A percentile compares a stretch with the other conserved stretches of the same genome.
phyloP scores from a whole-genome alignment of 441 rosid species.

The Erysimum cheiri region DNA sequence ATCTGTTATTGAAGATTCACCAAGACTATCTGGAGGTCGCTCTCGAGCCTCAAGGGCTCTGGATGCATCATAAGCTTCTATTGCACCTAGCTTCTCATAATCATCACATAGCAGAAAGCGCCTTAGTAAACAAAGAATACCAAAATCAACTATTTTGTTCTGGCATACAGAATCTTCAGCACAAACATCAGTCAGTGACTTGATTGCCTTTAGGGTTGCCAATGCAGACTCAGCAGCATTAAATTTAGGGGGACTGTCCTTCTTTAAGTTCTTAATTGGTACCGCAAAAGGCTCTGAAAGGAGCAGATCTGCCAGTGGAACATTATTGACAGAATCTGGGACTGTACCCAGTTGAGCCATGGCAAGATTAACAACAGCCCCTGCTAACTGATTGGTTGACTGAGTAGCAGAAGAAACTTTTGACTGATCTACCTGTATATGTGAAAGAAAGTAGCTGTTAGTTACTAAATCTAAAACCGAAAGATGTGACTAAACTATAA shows the following conservation, averaged over 20 bases:
- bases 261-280: constrained; percentile 71
- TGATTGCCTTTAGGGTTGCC: constrained; percentile 87
- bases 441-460: constrained; percentile 45
- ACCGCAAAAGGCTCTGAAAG: constrained; percentile 83
- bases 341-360: constrained; percentile 59
- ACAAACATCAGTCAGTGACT: constrained; percentile 85
- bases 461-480: constrained; percentile 24
- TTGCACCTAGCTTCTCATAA: constrained; percentile 89
- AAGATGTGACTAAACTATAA: constrained; percentile 21
- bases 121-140: constrained; percentile 83
- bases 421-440: constrained; percentile 83
- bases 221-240: constrained; percentile 88
- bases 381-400: constrained; percentile 74
- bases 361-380: constrained; percentile 83
- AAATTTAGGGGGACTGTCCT: constrained; percentile 64
- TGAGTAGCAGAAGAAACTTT: constrained; percentile 71
- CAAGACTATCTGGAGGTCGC: constrained; percentile 48
- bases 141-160: constrained; percentile 68
- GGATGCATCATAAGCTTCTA: constrained; percentile 95
- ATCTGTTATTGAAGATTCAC: constrained; percentile 53
- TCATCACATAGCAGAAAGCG: constrained; percentile 86
- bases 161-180: constrained; percentile 71
- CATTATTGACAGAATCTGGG: constrained; percentile 58
- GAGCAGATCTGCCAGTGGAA: constrained; percentile 85
- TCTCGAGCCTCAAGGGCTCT: constrained; percentile 69